phyloP scores from a whole-genome alignment of 129 eudicot species.

The Pseudognaphalium luteoalbum region DNA sequence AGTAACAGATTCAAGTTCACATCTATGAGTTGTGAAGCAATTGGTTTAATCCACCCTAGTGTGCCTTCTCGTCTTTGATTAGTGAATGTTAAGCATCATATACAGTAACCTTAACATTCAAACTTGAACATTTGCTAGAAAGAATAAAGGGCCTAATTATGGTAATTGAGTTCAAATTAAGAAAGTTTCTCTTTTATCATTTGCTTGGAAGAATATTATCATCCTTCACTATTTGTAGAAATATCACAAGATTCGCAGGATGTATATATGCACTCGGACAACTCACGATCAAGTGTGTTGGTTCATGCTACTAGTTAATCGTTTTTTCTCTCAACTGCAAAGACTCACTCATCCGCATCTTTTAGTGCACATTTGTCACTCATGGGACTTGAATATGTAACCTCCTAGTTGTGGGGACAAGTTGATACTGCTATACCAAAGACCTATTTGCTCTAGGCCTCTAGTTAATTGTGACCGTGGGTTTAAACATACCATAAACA shows the following conservation, averaged over 20 bases:
- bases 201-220: not conserved
- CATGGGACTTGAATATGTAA: not conserved
- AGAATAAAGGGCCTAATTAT: conserved; percentile 19
- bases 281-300: not conserved
- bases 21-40: conserved; percentile 13
- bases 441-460: not conserved
- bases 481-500: not conserved
- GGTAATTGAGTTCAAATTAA: conserved; percentile 13
- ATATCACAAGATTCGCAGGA: not conserved
- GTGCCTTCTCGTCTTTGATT: conserved; percentile 5
- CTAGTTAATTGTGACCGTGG: not conserved
- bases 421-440: not conserved
- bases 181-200: not conserved
- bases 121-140: conserved; percentile 1
- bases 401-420: not conserved
- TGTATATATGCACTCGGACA: not conserved
- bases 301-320: not conserved
- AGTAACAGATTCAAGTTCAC: conserved; percentile 5
- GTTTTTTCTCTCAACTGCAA: not conserved
- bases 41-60: not conserved
- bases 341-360: not conserved
- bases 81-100: conserved; percentile 2
- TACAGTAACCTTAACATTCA: conserved; percentile 16
- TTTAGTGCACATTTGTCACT: not conserved
- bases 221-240: not conserved